Evolutionary conservation across 352 stramenopile species (phyloP).

Genomic region (Peronospora tabacina): DNA sequence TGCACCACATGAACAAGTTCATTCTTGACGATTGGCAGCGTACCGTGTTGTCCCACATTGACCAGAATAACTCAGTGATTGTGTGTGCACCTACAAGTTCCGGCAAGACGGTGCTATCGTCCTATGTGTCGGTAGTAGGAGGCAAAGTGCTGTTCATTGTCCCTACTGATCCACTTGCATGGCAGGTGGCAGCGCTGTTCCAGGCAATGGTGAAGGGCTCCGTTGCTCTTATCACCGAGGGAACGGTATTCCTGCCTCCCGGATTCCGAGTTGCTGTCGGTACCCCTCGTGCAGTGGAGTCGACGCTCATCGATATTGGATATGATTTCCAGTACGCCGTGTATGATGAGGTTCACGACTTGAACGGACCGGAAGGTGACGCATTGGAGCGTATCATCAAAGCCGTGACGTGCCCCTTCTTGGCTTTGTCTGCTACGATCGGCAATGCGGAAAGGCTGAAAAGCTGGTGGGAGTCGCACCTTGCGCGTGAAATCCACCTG

Average conservation of each 20-base stretch:
- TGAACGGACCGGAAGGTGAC: slow-evolving; percentile 95
- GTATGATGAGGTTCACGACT: slow-evolving; percentile 97
- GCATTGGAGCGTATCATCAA: slow-evolving; percentile 95
- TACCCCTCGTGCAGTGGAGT: slow-evolving; percentile 93
- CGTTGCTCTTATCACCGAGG: slow-evolving; percentile 93
- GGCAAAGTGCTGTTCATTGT: slow-evolving; percentile 86
- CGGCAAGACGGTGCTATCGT: slow-evolving; percentile 93
- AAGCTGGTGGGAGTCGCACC: slow-evolving; percentile 92
- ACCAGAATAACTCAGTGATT: slow-evolving; percentile 93
- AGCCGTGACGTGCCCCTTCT: slow-evolving; percentile 91
- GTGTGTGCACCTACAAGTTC: slow-evolving; percentile 96
- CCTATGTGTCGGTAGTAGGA: slow-evolving; percentile 73
- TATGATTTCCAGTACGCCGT: slow-evolving; percentile 97
- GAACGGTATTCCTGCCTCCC: slow-evolving; percentile 71
- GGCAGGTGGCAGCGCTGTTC: slow-evolving; percentile 98
- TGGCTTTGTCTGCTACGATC: slow-evolving; percentile 98
- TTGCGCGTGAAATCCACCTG: slow-evolving; percentile 80
- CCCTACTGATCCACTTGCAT: slow-evolving; percentile 96
- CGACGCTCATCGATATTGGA: slow-evolving; percentile 81
- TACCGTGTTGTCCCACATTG: slow-evolving; percentile 91
- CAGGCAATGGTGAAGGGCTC: slow-evolving; percentile 95
- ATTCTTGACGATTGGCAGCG: slow-evolving; percentile 97
- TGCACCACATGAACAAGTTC: slow-evolving; percentile 89
- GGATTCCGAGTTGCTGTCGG: slow-evolving; percentile 91
- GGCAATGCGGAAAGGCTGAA: slow-evolving; percentile 92